Conservation (phyloP, 108 stramenopile species). For the Discostella stelligeroides region DNA sequence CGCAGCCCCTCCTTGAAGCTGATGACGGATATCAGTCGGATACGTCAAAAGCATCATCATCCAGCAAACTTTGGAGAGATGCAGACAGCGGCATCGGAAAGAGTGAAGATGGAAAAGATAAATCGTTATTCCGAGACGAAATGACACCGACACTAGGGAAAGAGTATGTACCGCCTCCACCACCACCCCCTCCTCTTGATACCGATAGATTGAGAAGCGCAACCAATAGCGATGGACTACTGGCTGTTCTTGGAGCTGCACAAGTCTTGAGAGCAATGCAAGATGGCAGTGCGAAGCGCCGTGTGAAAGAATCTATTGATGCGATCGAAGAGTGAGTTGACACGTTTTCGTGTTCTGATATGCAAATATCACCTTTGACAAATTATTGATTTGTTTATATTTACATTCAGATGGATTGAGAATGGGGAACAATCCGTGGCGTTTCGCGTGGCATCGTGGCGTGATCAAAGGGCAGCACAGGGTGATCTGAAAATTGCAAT, state of each 20-base stretch:
- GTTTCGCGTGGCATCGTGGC: slow-evolving; percentile 89
- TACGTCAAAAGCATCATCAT: slow-evolving; percentile 19
- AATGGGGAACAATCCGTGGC: slow-evolving; percentile 86
- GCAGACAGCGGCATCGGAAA: slow-evolving; percentile 16
- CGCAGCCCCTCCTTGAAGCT: slow-evolving; percentile 32
- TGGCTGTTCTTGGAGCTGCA: slow-evolving; percentile 85
- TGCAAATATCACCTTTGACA: neutral
- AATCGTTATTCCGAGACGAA: too few species aligned
- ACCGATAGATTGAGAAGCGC: slow-evolving; percentile 86
- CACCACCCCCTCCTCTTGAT: slow-evolving; percentile 90
- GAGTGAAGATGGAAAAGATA: neutral
- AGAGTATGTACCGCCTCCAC: slow-evolving; percentile 43
- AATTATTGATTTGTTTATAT: slow-evolving; percentile 1
- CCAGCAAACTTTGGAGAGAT: slow-evolving; percentile 37
- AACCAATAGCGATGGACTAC: slow-evolving; percentile 87
- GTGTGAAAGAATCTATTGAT: slow-evolving; percentile 69
- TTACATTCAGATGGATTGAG: slow-evolving; percentile 68
- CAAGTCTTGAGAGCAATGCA: slow-evolving; percentile 85
- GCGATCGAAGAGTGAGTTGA: slow-evolving; percentile 79
- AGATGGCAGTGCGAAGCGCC: slow-evolving; percentile 75
- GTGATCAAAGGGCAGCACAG: slow-evolving; percentile 87
- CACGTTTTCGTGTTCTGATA: neutral
- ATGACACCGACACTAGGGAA: slow-evolving; percentile 24
- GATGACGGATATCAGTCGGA: slow-evolving; percentile 11
- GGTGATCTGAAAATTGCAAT: slow-evolving; percentile 87